Conservation (phyloP, 176 grass and related monocot species). For the Poa annua region DNA sequence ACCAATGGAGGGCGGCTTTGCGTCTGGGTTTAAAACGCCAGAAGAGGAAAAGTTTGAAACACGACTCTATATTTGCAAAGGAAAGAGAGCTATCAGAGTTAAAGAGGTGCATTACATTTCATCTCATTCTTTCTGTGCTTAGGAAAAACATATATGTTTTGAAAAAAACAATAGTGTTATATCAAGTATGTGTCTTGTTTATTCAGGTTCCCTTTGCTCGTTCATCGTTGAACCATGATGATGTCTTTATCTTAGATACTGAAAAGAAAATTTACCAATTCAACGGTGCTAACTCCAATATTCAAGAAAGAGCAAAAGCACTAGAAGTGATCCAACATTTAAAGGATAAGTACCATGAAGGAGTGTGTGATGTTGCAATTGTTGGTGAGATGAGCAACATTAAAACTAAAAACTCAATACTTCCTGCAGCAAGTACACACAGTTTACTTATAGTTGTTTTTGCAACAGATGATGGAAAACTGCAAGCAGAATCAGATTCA, state of each 20-base stretch:
- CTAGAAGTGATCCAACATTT: slow-evolving; percentile 96
- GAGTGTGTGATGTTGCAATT: slow-evolving; percentile 88
- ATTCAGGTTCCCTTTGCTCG: slow-evolving; percentile 95
- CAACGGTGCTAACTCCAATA: slow-evolving; percentile 96
- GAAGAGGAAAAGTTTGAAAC: slow-evolving; percentile 89
- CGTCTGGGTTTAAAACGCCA: slow-evolving; percentile 87
- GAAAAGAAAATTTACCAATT: slow-evolving; percentile 94
- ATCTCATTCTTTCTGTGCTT: slow-evolving; percentile 14
- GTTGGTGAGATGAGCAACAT: slow-evolving; percentile 60
- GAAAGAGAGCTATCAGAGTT: slow-evolving; percentile 93
- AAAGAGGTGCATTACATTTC: slow-evolving; percentile 67
- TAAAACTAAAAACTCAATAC: slow-evolving; percentile 12
- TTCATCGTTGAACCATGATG: slow-evolving; percentile 90
- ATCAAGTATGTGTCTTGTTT: slow-evolving; percentile 43
- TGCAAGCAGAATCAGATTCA: slow-evolving; percentile 88
- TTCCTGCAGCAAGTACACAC: not conserved
- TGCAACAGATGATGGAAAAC: slow-evolving; percentile 86
- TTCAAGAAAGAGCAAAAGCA: slow-evolving; percentile 98
- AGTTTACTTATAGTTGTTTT: slow-evolving; percentile 28
- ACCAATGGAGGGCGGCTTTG: slow-evolving; percentile 96
- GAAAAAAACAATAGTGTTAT: slow-evolving; percentile 13
- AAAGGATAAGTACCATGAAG: slow-evolving; percentile 87
- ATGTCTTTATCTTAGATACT: slow-evolving; percentile 95
- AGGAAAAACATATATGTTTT: not conserved
- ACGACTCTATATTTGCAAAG: slow-evolving; percentile 81